Evolutionary conservation across 805 yeast genomes (phyloP).

Genomic region (Saccharomycopsis schoenii): DNA sequence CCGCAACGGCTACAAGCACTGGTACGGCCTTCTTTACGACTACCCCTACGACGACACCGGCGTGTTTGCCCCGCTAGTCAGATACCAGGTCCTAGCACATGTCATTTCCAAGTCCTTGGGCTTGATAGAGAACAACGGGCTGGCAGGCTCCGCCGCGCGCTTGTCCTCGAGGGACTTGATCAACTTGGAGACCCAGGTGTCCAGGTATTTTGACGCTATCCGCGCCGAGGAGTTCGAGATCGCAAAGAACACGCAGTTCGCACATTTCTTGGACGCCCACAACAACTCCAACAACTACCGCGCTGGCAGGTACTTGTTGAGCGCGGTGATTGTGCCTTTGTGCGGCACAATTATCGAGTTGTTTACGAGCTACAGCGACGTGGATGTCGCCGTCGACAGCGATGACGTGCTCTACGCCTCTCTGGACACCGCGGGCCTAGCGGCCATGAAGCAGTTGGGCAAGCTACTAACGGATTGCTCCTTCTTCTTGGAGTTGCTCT

Average conservation of each 20-base stretch:
- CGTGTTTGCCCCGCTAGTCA: not conserved
- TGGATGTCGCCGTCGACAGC: not conserved
- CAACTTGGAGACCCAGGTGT: not conserved
- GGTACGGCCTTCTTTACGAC: not conserved
- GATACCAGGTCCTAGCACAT: not conserved
- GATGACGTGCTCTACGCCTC: not conserved
- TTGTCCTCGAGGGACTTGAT: not conserved
- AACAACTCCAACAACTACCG: not conserved
- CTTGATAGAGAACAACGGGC: not conserved
- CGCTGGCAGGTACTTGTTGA: not conserved
- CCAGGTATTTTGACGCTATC: not conserved
- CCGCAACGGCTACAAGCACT: not conserved
- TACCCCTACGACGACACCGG: not conserved
- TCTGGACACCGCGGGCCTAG: not conserved
- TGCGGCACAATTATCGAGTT: not conserved
- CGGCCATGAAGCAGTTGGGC: not conserved
- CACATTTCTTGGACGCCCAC: not conserved
- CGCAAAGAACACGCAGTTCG: not conserved
- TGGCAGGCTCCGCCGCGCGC: not conserved
- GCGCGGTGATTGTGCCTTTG: not conserved
- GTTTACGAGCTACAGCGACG: not conserved
- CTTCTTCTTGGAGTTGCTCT: not conserved
- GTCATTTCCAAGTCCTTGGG: not conserved
- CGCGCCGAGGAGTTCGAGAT: not conserved
- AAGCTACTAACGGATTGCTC: not conserved